Conservation (phyloP, 352 stramenopile species). For the Globisporangium emineosum region DNA sequence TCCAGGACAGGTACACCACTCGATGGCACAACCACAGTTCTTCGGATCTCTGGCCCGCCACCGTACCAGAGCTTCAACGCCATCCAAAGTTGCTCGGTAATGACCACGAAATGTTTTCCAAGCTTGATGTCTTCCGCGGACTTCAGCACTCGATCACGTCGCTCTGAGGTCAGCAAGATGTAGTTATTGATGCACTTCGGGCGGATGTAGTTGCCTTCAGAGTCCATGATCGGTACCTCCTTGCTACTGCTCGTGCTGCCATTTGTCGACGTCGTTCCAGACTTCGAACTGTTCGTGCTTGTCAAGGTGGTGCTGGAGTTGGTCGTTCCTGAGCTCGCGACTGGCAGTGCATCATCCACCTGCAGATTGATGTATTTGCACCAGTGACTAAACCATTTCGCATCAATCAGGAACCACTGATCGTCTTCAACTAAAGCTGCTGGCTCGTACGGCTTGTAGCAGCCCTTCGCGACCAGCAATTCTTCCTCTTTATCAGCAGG, state of each 20-base stretch:
- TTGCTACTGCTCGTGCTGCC: slow-evolving; percentile 33
- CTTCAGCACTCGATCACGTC: slow-evolving; percentile 66
- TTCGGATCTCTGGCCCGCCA: slow-evolving; percentile 82
- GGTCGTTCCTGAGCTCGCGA: slow-evolving; percentile 29
- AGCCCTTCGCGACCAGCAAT: slow-evolving; percentile 61
- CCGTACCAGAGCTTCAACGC: slow-evolving; percentile 91
- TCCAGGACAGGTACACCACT: slow-evolving; percentile 66
- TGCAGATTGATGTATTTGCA: slow-evolving; percentile 67
- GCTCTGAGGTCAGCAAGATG: slow-evolving; percentile 62
- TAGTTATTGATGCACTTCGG: slow-evolving; percentile 87
- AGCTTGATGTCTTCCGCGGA: slow-evolving; percentile 71
- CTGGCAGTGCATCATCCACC: slow-evolving; percentile 29
- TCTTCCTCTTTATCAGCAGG: slow-evolving; percentile 78
- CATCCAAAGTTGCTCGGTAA: slow-evolving; percentile 87
- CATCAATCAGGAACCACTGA: slow-evolving; percentile 80
- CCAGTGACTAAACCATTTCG: slow-evolving; percentile 86
- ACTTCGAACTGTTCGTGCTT: slow-evolving; percentile 10
- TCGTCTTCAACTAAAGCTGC: slow-evolving; percentile 74
- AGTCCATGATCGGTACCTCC: slow-evolving; percentile 69
- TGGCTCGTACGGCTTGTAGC: slow-evolving; percentile 75
- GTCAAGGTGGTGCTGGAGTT: slow-evolving; percentile 14
- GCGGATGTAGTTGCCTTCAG: slow-evolving; percentile 76
- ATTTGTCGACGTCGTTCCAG: slow-evolving; percentile 23
- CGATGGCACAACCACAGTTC: slow-evolving; percentile 69
- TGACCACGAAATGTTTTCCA: slow-evolving; percentile 82